Evolutionary conservation across 768 basidiomycete genomes (phyloP).

Genomic region (Leccinum longicurvipes): DNA sequence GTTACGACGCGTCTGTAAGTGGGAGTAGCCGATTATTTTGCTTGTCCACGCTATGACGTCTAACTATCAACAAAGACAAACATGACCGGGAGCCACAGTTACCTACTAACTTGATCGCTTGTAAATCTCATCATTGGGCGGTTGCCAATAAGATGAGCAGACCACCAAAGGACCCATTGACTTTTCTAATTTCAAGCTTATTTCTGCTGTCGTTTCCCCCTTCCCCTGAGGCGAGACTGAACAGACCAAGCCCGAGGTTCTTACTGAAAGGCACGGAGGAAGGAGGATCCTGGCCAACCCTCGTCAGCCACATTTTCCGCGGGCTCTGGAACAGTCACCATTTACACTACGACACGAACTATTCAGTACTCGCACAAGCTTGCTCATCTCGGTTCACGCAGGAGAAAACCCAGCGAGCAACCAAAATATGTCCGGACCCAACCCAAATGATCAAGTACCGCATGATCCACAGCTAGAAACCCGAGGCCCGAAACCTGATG

Average conservation of each 20-base stretch:
- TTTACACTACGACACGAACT: not conserved
- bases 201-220: not conserved
- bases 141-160: not conserved
- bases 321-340: not conserved
- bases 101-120: too few species aligned
- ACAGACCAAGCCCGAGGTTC: not conserved
- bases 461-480: too few species aligned
- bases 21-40: not conserved
- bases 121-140: too few species aligned
- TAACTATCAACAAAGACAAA: conserved; percentile 19
- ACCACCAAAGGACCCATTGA: not conserved
- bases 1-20: not conserved
- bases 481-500: not conserved
- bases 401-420: not conserved
- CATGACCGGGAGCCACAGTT: not conserved
- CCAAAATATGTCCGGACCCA: not conserved
- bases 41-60: not conserved
- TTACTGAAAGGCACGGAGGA: not conserved
- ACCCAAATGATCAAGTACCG: too few species aligned
- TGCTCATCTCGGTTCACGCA: not conserved
- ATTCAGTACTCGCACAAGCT: not conserved
- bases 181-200: not conserved
- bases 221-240: not conserved
- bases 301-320: not conserved
- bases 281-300: not conserved